phyloP scores from a whole-genome alignment of 257 asterid species.

The Ophiorrhiza pumila region DNA sequence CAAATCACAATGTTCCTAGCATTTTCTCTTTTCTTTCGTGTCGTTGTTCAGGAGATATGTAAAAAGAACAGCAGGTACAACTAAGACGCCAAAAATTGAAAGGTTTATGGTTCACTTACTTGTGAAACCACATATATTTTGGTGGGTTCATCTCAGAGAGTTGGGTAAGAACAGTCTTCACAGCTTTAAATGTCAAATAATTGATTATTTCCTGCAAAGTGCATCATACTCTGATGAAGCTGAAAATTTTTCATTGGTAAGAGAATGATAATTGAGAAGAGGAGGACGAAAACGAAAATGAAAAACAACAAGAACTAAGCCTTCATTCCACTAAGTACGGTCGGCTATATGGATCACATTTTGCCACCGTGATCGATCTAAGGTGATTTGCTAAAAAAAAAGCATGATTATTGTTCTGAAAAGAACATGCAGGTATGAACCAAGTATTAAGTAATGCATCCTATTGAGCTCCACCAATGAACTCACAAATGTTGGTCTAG shows the following conservation, averaged over 20 bases:
- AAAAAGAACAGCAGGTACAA: not conserved
- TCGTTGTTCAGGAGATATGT: not conserved
- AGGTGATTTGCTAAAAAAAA: too few relatives aligned
- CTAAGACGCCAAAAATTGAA: not conserved
- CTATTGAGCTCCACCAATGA: not conserved
- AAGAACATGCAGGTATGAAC: not conserved
- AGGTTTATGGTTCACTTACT: slow-evolving; percentile 35
- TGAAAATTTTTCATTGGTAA: not conserved
- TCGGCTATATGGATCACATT: too few relatives aligned
- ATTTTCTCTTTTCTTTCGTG: not conserved
- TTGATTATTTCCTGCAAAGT: slow-evolving; percentile 46
- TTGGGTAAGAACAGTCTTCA: slow-evolving; percentile 64
- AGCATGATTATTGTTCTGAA: not conserved
- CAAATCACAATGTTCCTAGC: not conserved
- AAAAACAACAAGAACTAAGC: not conserved
- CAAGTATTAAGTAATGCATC: not conserved
- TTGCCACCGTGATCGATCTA: too few relatives aligned
- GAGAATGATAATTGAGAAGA: not conserved
- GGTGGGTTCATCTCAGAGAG: slow-evolving; percentile 74
- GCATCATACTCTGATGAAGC: not conserved
- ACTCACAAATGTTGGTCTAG: not conserved
- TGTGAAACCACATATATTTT: slow-evolving; percentile 56
- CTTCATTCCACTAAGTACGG: too few relatives aligned
- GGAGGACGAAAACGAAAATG: not conserved
- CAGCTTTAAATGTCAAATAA: slow-evolving; percentile 59